Conservation (phyloP, 495 filamentous ascomycete genomes). For the Lichenothelia convexa region DNA sequence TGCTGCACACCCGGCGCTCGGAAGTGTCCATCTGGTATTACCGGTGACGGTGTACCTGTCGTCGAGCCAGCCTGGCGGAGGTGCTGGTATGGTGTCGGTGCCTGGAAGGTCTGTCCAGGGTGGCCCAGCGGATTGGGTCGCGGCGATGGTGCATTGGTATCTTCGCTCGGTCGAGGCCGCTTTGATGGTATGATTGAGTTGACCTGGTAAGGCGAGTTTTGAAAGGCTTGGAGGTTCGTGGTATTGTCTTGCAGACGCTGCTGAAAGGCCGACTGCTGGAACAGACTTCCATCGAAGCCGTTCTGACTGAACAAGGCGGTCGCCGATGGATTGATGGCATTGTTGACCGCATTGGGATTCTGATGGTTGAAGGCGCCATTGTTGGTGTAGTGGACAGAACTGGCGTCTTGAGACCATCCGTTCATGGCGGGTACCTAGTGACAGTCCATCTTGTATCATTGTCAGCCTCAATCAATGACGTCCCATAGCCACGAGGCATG, state of each 20-base stretch:
- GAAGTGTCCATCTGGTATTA: constrained; percentile 60
- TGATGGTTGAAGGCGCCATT: constrained; percentile 8
- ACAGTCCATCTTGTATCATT: too few relatives aligned
- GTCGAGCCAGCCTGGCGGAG: constrained; percentile 64
- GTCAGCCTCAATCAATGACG: background rate
- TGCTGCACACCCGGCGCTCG: constrained; percentile 47
- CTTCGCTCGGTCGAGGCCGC: constrained; percentile 62
- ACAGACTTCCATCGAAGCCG: constrained; percentile 41
- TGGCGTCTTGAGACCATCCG: too few relatives aligned
- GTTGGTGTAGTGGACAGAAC: background rate
- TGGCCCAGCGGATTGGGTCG: too few relatives aligned
- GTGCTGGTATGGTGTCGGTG: constrained; percentile 64
- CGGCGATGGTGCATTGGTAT: constrained; percentile 68
- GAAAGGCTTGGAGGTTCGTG: constrained; percentile 50
- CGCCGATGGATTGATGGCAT: constrained; percentile 35
- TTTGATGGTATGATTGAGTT: constrained; percentile 78
- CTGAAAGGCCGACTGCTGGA: constrained; percentile 30
- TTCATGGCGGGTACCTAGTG: too few relatives aligned
- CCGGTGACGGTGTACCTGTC: constrained; percentile 73
- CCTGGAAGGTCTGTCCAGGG: too few relatives aligned
- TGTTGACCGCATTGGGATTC: constrained; percentile 16
- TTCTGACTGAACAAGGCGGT: constrained; percentile 33
- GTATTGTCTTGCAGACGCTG: constrained; percentile 68
- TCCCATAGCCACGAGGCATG: background rate
- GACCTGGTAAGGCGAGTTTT: constrained; percentile 55